These are phyloP conservation scores for Fraxinus quadrangulata DNA, from an alignment of 257 asterid genomes.

Conservation along the genomic window DNA sequence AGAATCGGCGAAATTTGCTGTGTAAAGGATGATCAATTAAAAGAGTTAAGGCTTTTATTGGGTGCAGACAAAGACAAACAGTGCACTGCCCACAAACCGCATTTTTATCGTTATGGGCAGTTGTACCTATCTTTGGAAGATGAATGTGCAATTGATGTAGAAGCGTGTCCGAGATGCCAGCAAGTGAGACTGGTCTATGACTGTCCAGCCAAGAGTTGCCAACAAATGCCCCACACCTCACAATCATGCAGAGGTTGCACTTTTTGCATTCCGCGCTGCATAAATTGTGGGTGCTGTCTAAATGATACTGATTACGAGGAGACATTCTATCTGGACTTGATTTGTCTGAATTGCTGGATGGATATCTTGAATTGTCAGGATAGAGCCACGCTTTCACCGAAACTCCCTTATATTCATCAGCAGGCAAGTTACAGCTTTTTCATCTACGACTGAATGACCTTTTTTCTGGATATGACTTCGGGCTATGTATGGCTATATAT, in stretches of 20 bases:
- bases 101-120: constrained; percentile 43
- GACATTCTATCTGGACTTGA: constrained; percentile 46
- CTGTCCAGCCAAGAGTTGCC: constrained; percentile 69
- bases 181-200: constrained; percentile 60
- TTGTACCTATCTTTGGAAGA: constrained; percentile 59
- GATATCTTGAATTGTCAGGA: constrained; percentile 37
- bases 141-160: constrained; percentile 67
- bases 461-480: background rate
- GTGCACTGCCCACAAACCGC: constrained; percentile 38
- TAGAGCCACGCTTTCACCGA: constrained; percentile 24
- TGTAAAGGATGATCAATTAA: constrained; percentile 44
- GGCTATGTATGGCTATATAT: background rate
- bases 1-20: constrained; percentile 55
- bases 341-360: constrained; percentile 52
- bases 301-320: constrained; percentile 53
- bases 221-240: constrained; percentile 31
- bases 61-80: constrained; percentile 42
- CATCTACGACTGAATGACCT: constrained; percentile 40
- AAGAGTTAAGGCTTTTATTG: constrained; percentile 61
- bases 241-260: constrained; percentile 70
- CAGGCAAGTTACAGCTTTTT: constrained; percentile 42
- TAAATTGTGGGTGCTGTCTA: constrained; percentile 71
- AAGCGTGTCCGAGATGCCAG: constrained; percentile 71
- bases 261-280: constrained; percentile 68
- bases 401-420: constrained; percentile 28